Percentiles rank a stretch among this genome's conserved stretches.
Conservation (phyloP, 768 basidiomycete genomes). For the Russula griseocarnosa region DNA sequence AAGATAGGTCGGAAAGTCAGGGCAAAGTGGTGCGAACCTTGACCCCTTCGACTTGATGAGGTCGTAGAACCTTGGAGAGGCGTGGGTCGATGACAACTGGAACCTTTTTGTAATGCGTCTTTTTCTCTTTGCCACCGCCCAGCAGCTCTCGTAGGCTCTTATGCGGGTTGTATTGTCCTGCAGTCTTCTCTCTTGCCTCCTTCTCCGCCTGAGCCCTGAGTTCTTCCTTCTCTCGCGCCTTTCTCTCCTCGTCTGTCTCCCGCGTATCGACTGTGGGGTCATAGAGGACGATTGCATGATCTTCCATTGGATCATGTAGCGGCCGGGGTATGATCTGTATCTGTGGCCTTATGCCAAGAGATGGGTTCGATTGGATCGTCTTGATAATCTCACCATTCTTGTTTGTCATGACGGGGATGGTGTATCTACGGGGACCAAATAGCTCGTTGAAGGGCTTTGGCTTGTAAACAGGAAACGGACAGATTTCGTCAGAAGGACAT, state of each 20-base stretch:
- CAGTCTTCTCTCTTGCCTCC: conserved; percentile 66
- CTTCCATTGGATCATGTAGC: conserved; percentile 95
- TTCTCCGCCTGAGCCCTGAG: conserved; percentile 57
- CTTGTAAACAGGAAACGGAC: conserved; percentile 74
- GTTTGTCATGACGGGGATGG: conserved; percentile 75
- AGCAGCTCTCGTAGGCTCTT: conserved; percentile 80
- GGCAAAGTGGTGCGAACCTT: conserved; percentile 54
- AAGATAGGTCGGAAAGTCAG: conserved; percentile 7
- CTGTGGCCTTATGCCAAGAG: conserved; percentile 82
- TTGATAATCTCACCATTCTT: conserved; percentile 62
- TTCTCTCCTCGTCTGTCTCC: conserved; percentile 84
- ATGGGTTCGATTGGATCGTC: conserved; percentile 56
- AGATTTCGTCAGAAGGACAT: conserved; percentile 55
- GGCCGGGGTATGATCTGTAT: conserved; percentile 82
- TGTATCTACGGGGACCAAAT: conserved; percentile 53
- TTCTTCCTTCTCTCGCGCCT: conserved; percentile 69
- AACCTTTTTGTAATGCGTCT: conserved; percentile 68
- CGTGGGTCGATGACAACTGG: conserved; percentile 95
- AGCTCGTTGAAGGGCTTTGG: conserved; percentile 70
- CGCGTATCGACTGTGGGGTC: conserved; percentile 94
- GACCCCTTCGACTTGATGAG: conserved; percentile 98
- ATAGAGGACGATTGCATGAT: conserved; percentile 95
- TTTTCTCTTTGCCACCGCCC: conserved; percentile 67
- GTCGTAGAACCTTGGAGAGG: conserved; percentile 81
- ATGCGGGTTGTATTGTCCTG: conserved; percentile 81